Evolutionary conservation across 1,284 basidiomycete species (phyloP).

Genomic region (Papiliotrema terrestris): DNA sequence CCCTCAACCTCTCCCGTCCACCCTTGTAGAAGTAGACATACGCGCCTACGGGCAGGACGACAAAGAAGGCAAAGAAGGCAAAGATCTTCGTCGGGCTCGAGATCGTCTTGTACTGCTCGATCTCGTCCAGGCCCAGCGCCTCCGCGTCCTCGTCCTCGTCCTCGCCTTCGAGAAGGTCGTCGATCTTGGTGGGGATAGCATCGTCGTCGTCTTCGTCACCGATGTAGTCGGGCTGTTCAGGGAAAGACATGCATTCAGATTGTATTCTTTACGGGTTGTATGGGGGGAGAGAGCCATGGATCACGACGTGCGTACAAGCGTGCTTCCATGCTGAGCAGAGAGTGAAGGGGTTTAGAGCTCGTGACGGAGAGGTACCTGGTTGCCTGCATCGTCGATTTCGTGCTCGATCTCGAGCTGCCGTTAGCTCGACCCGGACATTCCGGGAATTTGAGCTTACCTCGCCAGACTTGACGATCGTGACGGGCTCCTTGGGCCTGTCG

Average conservation of each 20-base stretch:
- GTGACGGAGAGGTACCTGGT: constrained; percentile 84
- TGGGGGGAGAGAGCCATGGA: not conserved
- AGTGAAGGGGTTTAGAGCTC: constrained; percentile 65
- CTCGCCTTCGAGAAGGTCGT: constrained; percentile 5
- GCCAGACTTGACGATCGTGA: constrained; percentile 74
- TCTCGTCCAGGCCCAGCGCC: constrained; percentile 1
- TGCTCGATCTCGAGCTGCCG: constrained; percentile 62
- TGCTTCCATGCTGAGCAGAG: constrained; percentile 2
- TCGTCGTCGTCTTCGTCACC: constrained; percentile 1
- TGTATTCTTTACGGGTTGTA: constrained; percentile 14
- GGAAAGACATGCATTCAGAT: constrained; percentile 28
- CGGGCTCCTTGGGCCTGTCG: constrained; percentile 67
- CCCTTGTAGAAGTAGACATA: constrained; percentile 55
- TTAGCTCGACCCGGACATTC: not conserved
- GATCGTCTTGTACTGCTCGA: constrained; percentile 25
- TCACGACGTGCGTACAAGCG: not conserved
- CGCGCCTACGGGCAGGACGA: constrained; percentile 55
- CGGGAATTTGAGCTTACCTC: constrained; percentile 58
- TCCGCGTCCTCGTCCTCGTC: constrained; percentile 6
- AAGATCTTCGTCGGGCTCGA: constrained; percentile 51
- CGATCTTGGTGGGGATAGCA: not conserved
- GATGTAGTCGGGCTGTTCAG: constrained; percentile 7
- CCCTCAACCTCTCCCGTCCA: constrained; percentile 25
- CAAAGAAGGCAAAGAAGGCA: constrained; percentile 53
- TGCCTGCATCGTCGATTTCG: constrained; percentile 62